A percentile compares a stretch with the other conserved stretches of the same genome.
Conservation (phyloP, 345 rosid genomes). For the Geranium rotundifolium region DNA sequence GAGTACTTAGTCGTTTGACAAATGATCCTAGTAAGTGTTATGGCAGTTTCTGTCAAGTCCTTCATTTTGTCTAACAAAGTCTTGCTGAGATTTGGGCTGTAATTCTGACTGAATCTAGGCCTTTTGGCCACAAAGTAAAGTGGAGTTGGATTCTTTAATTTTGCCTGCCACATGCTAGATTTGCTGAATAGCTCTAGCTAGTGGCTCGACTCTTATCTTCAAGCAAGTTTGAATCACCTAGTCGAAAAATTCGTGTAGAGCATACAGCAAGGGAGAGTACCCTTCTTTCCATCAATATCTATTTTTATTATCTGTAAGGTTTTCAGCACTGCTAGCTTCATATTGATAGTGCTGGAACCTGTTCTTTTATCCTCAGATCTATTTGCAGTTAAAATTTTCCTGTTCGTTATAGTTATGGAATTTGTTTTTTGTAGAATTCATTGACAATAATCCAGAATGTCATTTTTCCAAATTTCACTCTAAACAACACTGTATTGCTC, state of each 20-base stretch:
- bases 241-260: no score
- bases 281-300: not conserved
- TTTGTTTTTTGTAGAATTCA: not conserved
- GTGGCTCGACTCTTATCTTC: no score
- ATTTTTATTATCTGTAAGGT: no score
- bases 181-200: no score
- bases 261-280: no score
- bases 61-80: not conserved
- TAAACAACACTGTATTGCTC: not conserved
- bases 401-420: not conserved
- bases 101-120: no score
- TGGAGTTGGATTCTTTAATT: no score
- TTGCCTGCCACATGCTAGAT: no score
- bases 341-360: not conserved
- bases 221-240: no score
- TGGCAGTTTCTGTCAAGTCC: conserved; percentile 1
- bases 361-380: not conserved
- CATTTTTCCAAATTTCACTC: not conserved
- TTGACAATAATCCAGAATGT: not conserved
- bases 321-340: not conserved
- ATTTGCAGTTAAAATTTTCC: not conserved
- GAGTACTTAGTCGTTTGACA: conserved; percentile 82
- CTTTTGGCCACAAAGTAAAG: no score
- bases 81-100: not conserved
- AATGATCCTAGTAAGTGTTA: conserved; percentile 70